Percentiles rank a stretch among this genome's conserved stretches.
Conservation (phyloP, 192 early-diverging fungal species). For the Spizellomyces punctatus region DNA sequence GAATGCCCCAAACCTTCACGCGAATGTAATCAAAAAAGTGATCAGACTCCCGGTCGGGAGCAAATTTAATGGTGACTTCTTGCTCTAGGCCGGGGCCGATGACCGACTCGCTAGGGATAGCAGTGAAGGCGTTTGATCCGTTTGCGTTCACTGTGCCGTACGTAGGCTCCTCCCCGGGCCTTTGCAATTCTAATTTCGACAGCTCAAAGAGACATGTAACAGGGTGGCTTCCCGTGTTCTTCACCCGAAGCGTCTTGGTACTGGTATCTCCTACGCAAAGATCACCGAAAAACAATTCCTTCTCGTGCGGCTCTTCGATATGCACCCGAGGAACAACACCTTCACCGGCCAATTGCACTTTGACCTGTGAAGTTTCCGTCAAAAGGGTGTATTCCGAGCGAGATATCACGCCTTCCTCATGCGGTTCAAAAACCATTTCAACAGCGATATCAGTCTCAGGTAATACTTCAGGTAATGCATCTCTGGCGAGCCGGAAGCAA, state of each 20-base stretch:
- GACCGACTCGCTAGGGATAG: slow-evolving; percentile 5
- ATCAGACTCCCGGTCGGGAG: slow-evolving; percentile 41
- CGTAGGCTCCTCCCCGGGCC: neutral
- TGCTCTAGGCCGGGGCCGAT: slow-evolving; percentile 27
- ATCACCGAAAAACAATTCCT: slow-evolving; percentile 33
- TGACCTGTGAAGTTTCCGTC: slow-evolving; percentile 10
- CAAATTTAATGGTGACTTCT: slow-evolving; percentile 43
- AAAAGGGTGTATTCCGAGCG: neutral
- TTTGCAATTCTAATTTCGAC: neutral
- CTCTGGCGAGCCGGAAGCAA: neutral
- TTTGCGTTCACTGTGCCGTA: slow-evolving; percentile 9
- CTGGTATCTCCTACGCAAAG: slow-evolving; percentile 39
- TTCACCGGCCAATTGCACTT: slow-evolving; percentile 33
- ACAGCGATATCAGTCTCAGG: neutral
- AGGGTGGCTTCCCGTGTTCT: slow-evolving; percentile 23
- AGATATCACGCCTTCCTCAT: neutral
- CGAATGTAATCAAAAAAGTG: slow-evolving; percentile 31
- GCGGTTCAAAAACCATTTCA: neutral
- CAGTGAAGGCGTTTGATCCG: slow-evolving; percentile 31
- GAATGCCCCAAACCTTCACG: slow-evolving; percentile 21
- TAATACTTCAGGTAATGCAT: neutral
- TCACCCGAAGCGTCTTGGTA: slow-evolving; percentile 29
- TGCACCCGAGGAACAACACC: slow-evolving; percentile 39
- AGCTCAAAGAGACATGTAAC: slow-evolving; percentile 28
- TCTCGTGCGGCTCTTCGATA: slow-evolving; percentile 17